A percentile compares a stretch with the other conserved stretches of the same genome.
These are phyloP conservation scores for Aspergillus campestris DNA, from an alignment of 495 filamentous ascomycete species.

Conservation along the genomic window DNA sequence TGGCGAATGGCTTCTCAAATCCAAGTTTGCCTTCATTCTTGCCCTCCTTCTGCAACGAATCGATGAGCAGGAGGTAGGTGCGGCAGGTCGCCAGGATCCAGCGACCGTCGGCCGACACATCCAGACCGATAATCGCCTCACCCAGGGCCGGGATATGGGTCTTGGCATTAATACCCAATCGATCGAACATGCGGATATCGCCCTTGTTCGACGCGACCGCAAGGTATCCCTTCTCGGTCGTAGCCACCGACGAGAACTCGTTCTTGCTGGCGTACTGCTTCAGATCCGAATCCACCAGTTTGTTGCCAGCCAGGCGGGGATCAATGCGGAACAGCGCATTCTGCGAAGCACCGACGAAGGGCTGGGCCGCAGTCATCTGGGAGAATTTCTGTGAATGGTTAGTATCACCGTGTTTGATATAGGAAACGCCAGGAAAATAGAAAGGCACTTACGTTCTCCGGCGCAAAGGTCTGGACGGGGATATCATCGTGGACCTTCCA, in stretches of 20 bases:
- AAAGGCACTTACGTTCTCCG: slow-evolving; percentile 63
- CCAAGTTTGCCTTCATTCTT: slow-evolving; percentile 97
- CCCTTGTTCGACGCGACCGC: slow-evolving; percentile 96
- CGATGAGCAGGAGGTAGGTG: slow-evolving; percentile 90
- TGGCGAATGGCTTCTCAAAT: slow-evolving; percentile 88
- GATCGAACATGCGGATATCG: slow-evolving; percentile 93
- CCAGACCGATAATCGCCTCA: slow-evolving; percentile 88
- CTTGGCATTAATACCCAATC: slow-evolving; percentile 93
- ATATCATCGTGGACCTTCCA: slow-evolving; percentile 99
- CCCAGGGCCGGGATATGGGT: slow-evolving; percentile 93
- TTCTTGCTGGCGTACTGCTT: slow-evolving; percentile 97
- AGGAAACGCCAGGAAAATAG: background rate
- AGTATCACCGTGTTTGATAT: slow-evolving; percentile 5
- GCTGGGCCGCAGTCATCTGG: slow-evolving; percentile 92
- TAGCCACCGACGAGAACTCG: slow-evolving; percentile 88
- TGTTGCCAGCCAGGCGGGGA: slow-evolving; percentile 81
- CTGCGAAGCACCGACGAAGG: slow-evolving; percentile 83
- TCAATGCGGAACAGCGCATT: slow-evolving; percentile 94
- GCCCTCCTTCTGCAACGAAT: slow-evolving; percentile 80
- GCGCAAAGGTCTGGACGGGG: slow-evolving; percentile 78
- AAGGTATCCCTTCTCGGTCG: slow-evolving; percentile 91
- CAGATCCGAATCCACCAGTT: slow-evolving; percentile 83
- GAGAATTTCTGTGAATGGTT: slow-evolving; percentile 67
- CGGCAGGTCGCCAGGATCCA: slow-evolving; percentile 93
- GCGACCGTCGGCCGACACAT: slow-evolving; percentile 87